Evolutionary conservation across 345 rosid species (phyloP).

Genomic region (Triadica sebifera): DNA sequence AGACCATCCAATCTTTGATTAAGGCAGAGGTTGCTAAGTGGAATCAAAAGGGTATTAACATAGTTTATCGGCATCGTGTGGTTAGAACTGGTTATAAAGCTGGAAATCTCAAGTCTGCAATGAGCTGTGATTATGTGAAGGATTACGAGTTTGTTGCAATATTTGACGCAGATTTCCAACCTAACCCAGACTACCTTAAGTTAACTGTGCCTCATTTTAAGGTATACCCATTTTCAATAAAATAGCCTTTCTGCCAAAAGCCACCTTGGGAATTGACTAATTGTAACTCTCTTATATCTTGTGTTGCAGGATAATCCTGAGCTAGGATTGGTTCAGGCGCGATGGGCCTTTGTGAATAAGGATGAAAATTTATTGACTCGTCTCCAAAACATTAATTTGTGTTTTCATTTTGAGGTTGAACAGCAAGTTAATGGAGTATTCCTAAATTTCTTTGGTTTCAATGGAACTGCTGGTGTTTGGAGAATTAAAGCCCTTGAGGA

Average conservation of each 20-base stretch:
- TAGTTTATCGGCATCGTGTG: slow-evolving; percentile 67
- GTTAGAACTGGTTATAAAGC: slow-evolving; percentile 86
- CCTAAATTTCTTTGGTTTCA: slow-evolving; percentile 83
- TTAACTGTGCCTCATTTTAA: slow-evolving; percentile 77
- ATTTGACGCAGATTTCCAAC: slow-evolving; percentile 86
- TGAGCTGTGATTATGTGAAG: slow-evolving; percentile 71
- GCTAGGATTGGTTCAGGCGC: slow-evolving; percentile 73
- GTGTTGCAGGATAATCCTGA: slow-evolving; percentile 58
- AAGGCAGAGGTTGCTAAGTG: slow-evolving; percentile 61
- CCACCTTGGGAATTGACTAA: neutral
- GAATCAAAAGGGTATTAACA: slow-evolving; percentile 69
- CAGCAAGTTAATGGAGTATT: slow-evolving; percentile 78
- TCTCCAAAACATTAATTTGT: slow-evolving; percentile 75
- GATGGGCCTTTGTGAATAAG: slow-evolving; percentile 84
- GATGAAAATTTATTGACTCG: slow-evolving; percentile 84
- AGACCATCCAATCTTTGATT: slow-evolving; percentile 60
- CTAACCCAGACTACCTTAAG: slow-evolving; percentile 66
- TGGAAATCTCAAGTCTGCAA: slow-evolving; percentile 86
- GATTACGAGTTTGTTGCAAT: slow-evolving; percentile 81
- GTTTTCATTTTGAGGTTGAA: slow-evolving; percentile 83
- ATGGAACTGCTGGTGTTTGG: slow-evolving; percentile 94
- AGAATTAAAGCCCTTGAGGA: slow-evolving; percentile 83
- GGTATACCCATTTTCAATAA: slow-evolving; percentile 34
- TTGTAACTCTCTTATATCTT: slow-evolving; percentile 1
- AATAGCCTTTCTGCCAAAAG: neutral